Evolutionary conservation across 306 rosid species (phyloP), one percentile per base, ranked within the genome.

Genomic region (Cercis canadensis): DNA sequence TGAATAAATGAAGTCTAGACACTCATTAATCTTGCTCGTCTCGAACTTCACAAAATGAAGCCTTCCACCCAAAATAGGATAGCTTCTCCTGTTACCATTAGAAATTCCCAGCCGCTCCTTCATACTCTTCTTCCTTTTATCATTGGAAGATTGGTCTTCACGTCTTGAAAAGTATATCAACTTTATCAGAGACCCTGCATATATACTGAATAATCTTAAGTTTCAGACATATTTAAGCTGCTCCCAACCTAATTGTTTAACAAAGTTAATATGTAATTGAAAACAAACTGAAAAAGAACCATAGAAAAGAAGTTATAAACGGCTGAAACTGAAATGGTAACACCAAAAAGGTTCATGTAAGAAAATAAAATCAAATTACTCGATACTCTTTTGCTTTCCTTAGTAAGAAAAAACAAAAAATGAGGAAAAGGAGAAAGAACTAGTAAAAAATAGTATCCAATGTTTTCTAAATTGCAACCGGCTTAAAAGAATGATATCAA

Each of bases 31-130:
- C 90, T 95, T 91, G 86, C 75, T 77, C 0, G 99, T 95, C 75
- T 95, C 99, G 69, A 95, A 95, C 90, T 91, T 95, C 75, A 95
- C 99, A 91, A 91, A 95, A 86, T 95, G 97, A 80, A 91, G 96
- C 79, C 97, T 86, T 75, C 99, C 99, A 43, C 99, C 99, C 40
- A 95, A 97, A 85, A 95, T 80, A 59, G 99, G 99, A 72, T 64
- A 95, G 90, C 90, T 91, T 84, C 96, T 89, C 80, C 99, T 79
- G 65, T 51, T 84, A 68, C 92, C 87, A 58, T 81, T 91, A 19
- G 96, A 83, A 59, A 91, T 69, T 49, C 92, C 99, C 68, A 90
- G 74, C 11, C 90, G 78, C 70, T 87, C 92, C 81, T 80, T 89
- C 80, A 86, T 14, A 69, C 59, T 86, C 74, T 61, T 85, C 84